Percentiles rank a stretch among this genome's conserved stretches.
Evolutionary conservation across 1,284 basidiomycete genomes (phyloP).

Genomic region (Ganoderma multipileum): DNA sequence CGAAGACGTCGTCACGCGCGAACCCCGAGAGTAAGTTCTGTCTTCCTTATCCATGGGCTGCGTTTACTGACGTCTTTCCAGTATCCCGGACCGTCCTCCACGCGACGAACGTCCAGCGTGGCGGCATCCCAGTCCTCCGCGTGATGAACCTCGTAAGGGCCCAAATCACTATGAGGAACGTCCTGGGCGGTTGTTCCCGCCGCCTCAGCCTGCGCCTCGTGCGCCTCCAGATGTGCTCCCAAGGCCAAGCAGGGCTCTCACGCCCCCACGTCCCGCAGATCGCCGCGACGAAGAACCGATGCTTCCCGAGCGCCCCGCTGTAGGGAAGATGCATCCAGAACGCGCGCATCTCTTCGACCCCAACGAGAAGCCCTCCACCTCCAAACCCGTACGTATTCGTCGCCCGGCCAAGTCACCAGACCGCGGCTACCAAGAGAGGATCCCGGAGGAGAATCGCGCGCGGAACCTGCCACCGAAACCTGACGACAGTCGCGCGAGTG

Average conservation of each 20-base stretch:
- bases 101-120: slow-evolving; percentile 3
- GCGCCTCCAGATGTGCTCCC: slow-evolving; percentile 7
- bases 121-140: slow-evolving; percentile 3
- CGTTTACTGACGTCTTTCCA: neutral
- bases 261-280: slow-evolving; percentile 18
- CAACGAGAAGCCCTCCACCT: neutral
- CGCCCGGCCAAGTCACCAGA: slow-evolving; percentile 16
- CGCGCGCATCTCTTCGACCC: slow-evolving; percentile 23
- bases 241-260: slow-evolving; percentile 11
- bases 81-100: neutral
- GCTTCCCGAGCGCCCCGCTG: slow-evolving; percentile 10
- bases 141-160: neutral
- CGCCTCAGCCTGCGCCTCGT: slow-evolving; percentile 6
- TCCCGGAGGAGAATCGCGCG: slow-evolving; percentile 7
- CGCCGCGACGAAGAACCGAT: slow-evolving; percentile 16
- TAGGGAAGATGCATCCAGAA: slow-evolving; percentile 28
- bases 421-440: slow-evolving; percentile 10
- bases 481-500: slow-evolving; percentile 17
- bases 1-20: neutral
- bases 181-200: neutral
- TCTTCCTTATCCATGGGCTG: neutral
- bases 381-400: slow-evolving; percentile 24
- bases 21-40: slow-evolving; percentile 17
- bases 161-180: neutral
- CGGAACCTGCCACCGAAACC: slow-evolving; percentile 15